A percentile compares a stretch with the other conserved stretches of the same genome.
phyloP scores from a whole-genome alignment of 176 grass and related monocot species.

The Oryza australiensis region DNA sequence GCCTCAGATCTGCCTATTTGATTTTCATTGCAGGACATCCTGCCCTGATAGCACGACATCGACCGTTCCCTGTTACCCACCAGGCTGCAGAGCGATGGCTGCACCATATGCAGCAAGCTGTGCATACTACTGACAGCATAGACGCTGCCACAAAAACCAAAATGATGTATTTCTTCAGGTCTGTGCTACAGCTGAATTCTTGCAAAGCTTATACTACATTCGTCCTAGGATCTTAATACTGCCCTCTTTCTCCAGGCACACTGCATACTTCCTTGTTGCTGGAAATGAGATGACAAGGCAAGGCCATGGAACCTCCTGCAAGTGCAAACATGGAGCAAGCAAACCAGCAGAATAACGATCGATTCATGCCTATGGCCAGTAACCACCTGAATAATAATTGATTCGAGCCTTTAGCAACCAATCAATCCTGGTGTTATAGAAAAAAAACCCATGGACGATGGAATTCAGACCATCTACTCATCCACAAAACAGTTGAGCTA shows the following conservation, averaged over 20 bases:
- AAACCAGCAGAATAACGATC: conserved; percentile 42
- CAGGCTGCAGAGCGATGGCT: conserved; percentile 93
- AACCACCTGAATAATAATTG: conserved; percentile 9
- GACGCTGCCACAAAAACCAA: conserved; percentile 69
- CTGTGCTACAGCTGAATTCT: background rate
- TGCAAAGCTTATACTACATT: background rate
- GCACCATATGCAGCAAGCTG: conserved; percentile 86
- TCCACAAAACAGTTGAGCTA: background rate
- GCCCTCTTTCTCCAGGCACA: conserved; percentile 60
- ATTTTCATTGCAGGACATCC: conserved; percentile 67
- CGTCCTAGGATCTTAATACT: background rate
- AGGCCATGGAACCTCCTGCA: conserved; percentile 50
- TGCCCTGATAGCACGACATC: conserved; percentile 80
- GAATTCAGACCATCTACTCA: background rate
- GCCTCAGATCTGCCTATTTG: background rate
- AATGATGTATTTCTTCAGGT: conserved; percentile 96
- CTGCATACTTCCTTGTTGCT: conserved; percentile 85
- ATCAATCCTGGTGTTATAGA: background rate
- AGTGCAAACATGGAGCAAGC: conserved; percentile 45
- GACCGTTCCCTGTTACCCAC: conserved; percentile 75
- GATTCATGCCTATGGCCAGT: background rate
- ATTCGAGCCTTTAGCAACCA: background rate
- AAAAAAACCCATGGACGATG: background rate
- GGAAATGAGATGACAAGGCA: conserved; percentile 91
- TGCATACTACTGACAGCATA: conserved; percentile 69